Conservation (phyloP, 1,284 basidiomycete species). For the Rhizoctonia solani region DNA sequence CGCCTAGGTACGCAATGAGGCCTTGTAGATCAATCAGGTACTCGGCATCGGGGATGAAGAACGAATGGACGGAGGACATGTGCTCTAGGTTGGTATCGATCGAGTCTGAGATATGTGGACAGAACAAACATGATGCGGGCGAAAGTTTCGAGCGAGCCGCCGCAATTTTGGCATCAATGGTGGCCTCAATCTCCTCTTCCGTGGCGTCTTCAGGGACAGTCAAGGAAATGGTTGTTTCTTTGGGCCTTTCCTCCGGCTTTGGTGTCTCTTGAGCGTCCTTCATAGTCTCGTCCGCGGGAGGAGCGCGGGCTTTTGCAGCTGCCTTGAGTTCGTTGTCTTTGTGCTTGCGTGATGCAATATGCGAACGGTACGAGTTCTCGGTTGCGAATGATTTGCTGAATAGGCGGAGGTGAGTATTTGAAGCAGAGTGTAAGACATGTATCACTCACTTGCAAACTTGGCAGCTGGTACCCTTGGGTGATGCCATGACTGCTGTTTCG, state of each 20-base stretch:
- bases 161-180: slow-evolving; percentile 77
- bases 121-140: slow-evolving; percentile 84
- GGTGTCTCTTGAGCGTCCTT: slow-evolving; percentile 33
- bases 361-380: slow-evolving; percentile 86
- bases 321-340: slow-evolving; percentile 74
- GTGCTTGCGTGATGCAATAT: slow-evolving; percentile 90
- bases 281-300: slow-evolving; percentile 28
- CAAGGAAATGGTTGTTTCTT: slow-evolving; percentile 26
- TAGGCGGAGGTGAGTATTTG: neutral
- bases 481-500: slow-evolving; percentile 72
- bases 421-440: neutral
- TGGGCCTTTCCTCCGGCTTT: slow-evolving; percentile 34
- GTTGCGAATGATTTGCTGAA: slow-evolving; percentile 86
- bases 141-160: slow-evolving; percentile 69
- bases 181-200: slow-evolving; percentile 59
- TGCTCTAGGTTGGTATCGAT: slow-evolving; percentile 77
- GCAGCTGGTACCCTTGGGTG: slow-evolving; percentile 68
- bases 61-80: slow-evolving; percentile 88
- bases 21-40: slow-evolving; percentile 86
- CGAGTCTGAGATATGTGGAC: slow-evolving; percentile 57
- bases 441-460: slow-evolving; percentile 76
- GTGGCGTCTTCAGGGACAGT: slow-evolving; percentile 47
- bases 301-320: slow-evolving; percentile 41
- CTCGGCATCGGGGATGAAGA: slow-evolving; percentile 95
- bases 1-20: slow-evolving; percentile 84